Evolutionary conservation across 1,284 basidiomycete genomes (phyloP).

Genomic region (Apiotrichum domesticum): DNA sequence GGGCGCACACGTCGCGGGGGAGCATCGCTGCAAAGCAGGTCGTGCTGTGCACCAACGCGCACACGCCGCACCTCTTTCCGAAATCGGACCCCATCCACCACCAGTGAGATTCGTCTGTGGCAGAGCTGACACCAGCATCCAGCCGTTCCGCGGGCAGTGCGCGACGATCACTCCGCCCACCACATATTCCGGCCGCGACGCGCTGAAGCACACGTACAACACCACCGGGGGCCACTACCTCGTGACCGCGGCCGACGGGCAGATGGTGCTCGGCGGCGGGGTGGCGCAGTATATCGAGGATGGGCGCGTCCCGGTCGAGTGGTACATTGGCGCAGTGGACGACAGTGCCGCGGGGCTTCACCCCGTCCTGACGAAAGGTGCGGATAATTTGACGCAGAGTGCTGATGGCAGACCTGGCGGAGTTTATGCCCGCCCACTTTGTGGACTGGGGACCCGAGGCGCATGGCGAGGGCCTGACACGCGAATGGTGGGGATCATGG

Average conservation of each 20-base stretch:
- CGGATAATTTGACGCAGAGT: neutral
- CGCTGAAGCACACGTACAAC: constrained; percentile 23
- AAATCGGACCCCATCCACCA: constrained; percentile 2
- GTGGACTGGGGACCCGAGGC: constrained; percentile 20
- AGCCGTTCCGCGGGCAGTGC: constrained; percentile 19
- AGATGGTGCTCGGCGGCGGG: constrained; percentile 22
- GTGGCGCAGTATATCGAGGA: constrained; percentile 5
- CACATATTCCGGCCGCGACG: constrained; percentile 15
- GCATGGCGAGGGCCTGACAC: constrained; percentile 23
- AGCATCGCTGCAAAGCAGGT: constrained; percentile 18
- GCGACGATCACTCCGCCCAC: constrained; percentile 27
- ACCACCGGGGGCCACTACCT: constrained; percentile 22
- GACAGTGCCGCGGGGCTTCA: constrained; percentile 17
- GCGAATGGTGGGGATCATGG: constrained; percentile 27
- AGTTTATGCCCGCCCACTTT: constrained; percentile 18
- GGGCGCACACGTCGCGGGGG: constrained; percentile 17
- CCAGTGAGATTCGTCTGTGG: neutral
- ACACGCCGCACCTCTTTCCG: constrained; percentile 25
- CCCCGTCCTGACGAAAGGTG: constrained; percentile 9
- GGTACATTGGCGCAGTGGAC: constrained; percentile 12
- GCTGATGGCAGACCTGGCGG: constrained; percentile 13
- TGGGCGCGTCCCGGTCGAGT: constrained; percentile 8
- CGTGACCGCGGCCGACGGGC: constrained; percentile 11
- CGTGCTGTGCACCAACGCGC: constrained; percentile 30
- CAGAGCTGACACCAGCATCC: constrained; percentile 14